Base-by-base conservation (phyloP, 805 yeast genomes). In the Ogataea chonburiensis region DNA sequence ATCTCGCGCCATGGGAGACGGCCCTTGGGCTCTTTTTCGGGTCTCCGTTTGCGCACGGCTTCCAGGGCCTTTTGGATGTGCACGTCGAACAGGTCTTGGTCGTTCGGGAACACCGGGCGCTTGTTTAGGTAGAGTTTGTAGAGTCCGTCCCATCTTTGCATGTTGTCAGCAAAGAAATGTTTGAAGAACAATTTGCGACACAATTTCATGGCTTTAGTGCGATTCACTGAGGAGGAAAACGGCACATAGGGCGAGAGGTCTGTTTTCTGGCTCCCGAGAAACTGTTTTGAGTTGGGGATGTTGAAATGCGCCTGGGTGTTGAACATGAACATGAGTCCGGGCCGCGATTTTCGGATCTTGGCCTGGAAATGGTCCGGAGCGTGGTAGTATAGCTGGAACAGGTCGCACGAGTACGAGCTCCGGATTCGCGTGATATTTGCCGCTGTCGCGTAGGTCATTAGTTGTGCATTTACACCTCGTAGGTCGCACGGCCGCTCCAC, bases 271-370 rank as follows among this genome's bases (percentile, higher is more conserved):
- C 18, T 26, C 9, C 11, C 2, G 14, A 19, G 9, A 6, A 7
- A 12, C 4, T 31, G 40, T 11, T 30, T 23, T 3, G 51, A 24
- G 1, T 34, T 39, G 6, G 30, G 40, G 3, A 22, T 32, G 28
- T 56, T 56, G 34, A 55, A 46, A 3, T 42, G 64, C 65, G 31
- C 10, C 20, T 12, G 28, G 14, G 38, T 31, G 9, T 39, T 17
- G 8, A 17, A 12, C 17, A 37, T 15, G 7, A 58, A 28, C 24
- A 53, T 21, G 1, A 60, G 10, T 0, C 58, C 61, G 1, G 68
- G 68, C 15, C 42, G 49, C 0, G 65, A 56, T 31, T 63, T 63
- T n/a, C 65, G 36, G 5, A 53, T 47, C 27, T 40, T 43, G 1
- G 57, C 56, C 14, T 56, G 3, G 25, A 36, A 53, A 30, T 53